These are phyloP conservation scores for Fusarium nanum DNA, from an alignment of 2,329 filamentous ascomycete genomes.

Conservation along the genomic window DNA sequence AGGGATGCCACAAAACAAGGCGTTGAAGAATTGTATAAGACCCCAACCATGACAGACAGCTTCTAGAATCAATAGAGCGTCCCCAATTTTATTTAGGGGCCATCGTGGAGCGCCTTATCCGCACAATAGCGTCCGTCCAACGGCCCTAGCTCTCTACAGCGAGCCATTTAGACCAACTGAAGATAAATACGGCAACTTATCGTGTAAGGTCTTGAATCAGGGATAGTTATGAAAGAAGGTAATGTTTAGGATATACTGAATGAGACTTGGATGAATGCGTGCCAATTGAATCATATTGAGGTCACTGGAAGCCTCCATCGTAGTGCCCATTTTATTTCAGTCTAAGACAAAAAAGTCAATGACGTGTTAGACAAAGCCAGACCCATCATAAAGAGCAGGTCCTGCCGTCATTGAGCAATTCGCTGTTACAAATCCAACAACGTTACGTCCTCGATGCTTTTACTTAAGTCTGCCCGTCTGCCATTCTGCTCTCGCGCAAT, in stretches of 20 bases:
- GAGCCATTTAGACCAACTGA: too few species aligned
- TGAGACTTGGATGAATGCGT: too few species aligned
- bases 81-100: too few species aligned
- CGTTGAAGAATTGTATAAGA: too few species aligned
- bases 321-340: rapidly evolving
- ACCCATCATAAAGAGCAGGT: not conserved
- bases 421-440: rapidly evolving
- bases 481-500: not conserved
- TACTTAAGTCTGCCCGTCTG: not conserved
- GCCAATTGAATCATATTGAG: not conserved
- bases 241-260: rapidly evolving
- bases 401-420: not conserved
- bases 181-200: too few species aligned
- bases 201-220: not conserved
- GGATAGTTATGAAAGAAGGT: rapidly evolving
- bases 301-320: not conserved
- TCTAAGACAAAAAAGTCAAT: not conserved
- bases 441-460: not conserved
- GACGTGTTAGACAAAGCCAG: not conserved
- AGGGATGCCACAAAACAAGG: too few species aligned
- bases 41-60: too few species aligned
- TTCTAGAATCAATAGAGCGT: too few species aligned
- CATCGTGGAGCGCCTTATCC: too few species aligned
- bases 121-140: too few species aligned
- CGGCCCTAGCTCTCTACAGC: too few species aligned